Base-by-base conservation (phyloP, 2,329 filamentous ascomycete species). In the Cladorrhinum sp. region DNA sequence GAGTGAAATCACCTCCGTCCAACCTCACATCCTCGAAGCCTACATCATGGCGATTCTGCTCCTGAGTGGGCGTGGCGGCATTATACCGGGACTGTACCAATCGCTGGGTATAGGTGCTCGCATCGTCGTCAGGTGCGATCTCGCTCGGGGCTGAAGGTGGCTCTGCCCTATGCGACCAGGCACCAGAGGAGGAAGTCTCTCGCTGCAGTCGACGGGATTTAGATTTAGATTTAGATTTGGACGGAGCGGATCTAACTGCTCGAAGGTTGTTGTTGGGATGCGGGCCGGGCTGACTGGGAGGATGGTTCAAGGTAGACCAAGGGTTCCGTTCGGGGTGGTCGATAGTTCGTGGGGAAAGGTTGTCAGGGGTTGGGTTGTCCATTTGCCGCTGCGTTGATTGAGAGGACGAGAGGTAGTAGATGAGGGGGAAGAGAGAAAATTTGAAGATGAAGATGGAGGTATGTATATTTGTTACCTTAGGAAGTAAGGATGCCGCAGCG, bases 131-230 rank as follows among this genome's bases (percentile, higher is more conserved):
- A 16, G 36, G 33, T 24, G 33, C 39, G 9, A 28, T 23, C 23
- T 57, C 24, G 21, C 49, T 51, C 18, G 54, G 36, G 21, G 36
- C 39, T 6, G 54, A 57, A 23, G 54, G 54, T 2, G 54, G 54
- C 18, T 57, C 54, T 3, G 54, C 54, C 7, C 49, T 57, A 12
- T 57, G 54, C 16, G 54, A 57, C 54, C 54, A 57, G 2, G 36
- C 36, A 9, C 39, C 54, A 2, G 54, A 57, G 7, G 54, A 57
- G 2, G 54, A 57, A 9, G 26, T 33, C 23, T 57, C 23, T 16
- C 18, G 2, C 1, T 49, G 24, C 5, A 46, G 8, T 8, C 16
- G 3, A 20, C 42, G 42, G 10, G 42, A 20, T 21, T 21, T 46
- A 2, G 42, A 20, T 46, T 46, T 46, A 4, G 42, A 18, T 20